These are phyloP conservation scores for Endocarpon pusillum DNA, from an alignment of 495 filamentous ascomycete species.

Conservation along the genomic window DNA sequence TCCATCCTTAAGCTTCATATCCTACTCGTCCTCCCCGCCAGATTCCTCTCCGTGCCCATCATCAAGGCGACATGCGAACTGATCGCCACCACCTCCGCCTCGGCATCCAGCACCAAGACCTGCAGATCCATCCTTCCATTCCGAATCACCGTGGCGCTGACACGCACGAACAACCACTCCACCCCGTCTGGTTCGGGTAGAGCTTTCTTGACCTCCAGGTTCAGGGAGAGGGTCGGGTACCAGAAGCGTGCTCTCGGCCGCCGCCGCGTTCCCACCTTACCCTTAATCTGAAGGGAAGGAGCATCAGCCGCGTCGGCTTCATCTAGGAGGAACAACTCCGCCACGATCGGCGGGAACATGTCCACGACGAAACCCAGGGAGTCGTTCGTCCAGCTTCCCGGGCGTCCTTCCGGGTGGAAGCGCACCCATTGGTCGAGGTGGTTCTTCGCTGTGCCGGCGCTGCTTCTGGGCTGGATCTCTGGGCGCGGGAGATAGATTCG, in stretches of 20 bases:
- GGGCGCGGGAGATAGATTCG: conserved; percentile 36
- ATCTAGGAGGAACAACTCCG: no score
- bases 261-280: conserved; percentile 10
- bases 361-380: conserved; percentile 43
- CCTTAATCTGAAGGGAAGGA: conserved; percentile 7
- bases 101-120: conserved; percentile 39
- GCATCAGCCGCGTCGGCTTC: conserved; percentile 8
- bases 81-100: conserved; percentile 41
- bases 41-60: conserved; percentile 35
- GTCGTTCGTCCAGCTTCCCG: conserved; percentile 33
- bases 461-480: conserved; percentile 15
- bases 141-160: conserved; percentile 37
- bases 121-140: conserved; percentile 51
- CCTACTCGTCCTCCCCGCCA: conserved; percentile 18
- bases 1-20: no score
- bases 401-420: conserved; percentile 16
- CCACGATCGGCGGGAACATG: conserved; percentile 43
- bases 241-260: conserved; percentile 31
- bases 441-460: conserved; percentile 16
- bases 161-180: conserved; percentile 47
- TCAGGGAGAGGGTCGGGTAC: conserved; percentile 65
- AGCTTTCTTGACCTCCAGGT: conserved; percentile 47
- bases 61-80: conserved; percentile 46
- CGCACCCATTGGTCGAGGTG: conserved; percentile 50
- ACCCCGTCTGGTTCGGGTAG: conserved; percentile 40